Conservation (phyloP, 805 yeast genomes). For the Ogataea thermomethanolica region DNA sequence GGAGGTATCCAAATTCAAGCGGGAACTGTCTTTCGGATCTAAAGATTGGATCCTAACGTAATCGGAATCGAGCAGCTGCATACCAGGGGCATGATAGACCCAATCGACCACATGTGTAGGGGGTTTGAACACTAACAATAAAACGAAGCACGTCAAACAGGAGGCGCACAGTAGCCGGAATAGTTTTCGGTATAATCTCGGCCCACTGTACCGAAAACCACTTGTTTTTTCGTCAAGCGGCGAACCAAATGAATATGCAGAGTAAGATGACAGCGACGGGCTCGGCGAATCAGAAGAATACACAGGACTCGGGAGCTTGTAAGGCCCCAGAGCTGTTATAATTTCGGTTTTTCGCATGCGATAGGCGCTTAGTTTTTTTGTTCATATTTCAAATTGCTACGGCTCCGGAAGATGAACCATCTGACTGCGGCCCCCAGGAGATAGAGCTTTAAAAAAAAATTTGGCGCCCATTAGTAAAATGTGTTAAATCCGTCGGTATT, state of each 20-base stretch:
- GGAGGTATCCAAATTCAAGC: conserved; percentile 8
- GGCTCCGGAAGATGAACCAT: no score
- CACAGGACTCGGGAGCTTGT: conserved; percentile 8
- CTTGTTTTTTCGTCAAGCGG: conserved; percentile 13
- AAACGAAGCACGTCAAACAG: not conserved
- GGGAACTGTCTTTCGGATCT: not conserved
- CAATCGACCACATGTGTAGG: not conserved
- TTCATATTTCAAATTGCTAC: no score
- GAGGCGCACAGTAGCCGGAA: conserved; percentile 1
- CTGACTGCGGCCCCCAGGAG: no score
- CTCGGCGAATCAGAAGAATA: conserved; percentile 8
- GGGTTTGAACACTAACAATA: not conserved
- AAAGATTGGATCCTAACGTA: conserved; percentile 6
- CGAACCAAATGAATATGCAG: conserved; percentile 6
- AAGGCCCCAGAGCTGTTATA: conserved; percentile 2
- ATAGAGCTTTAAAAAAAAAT: no score
- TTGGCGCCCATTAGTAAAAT: not conserved
- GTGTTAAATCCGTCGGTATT: not conserved
- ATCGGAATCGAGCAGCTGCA: conserved; percentile 1
- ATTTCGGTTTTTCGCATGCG: conserved; percentile 6
- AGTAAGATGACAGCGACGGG: conserved; percentile 11
- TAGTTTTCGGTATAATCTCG: conserved; percentile 5
- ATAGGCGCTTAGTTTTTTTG: no score
- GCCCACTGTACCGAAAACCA: not conserved
- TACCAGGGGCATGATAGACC: not conserved